Evolutionary conservation across 2,329 filamentous ascomycete genomes (phyloP).

Genomic region (Rhynchosporium graminicola): DNA sequence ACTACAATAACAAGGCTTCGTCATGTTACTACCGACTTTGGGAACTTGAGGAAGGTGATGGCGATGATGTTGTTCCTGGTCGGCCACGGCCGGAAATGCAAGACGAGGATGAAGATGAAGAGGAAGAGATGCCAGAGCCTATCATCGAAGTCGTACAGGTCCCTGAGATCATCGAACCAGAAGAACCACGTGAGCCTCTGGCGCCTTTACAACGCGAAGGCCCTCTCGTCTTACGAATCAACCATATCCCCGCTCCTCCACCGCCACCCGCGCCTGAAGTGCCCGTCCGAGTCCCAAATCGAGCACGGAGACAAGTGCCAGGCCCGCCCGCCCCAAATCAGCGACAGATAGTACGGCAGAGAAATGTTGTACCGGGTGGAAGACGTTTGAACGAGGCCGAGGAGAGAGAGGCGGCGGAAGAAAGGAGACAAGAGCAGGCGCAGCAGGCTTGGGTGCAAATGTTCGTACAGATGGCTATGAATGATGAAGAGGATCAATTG

Average conservation of each 20-base stretch:
- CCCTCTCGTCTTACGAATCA: constrained; percentile 40
- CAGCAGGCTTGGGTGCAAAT: constrained; percentile 40
- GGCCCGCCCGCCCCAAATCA: constrained; percentile 2
- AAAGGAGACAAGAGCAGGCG: constrained; percentile 24
- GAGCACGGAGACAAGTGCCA: constrained; percentile 14
- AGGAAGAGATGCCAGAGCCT: constrained; percentile 14
- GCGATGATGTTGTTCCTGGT: constrained; percentile 42
- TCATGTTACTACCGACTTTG: constrained; percentile 84
- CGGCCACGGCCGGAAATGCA: constrained; percentile 27
- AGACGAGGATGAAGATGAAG: constrained; percentile 22
- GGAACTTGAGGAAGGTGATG: constrained; percentile 85
- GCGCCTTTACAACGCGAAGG: constrained; percentile 37
- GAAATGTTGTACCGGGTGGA: constrained; percentile 10
- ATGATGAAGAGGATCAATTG: constrained; percentile 41
- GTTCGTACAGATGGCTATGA: constrained; percentile 41
- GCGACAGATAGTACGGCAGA: constrained; percentile 1
- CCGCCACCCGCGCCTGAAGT: constrained; percentile 29
- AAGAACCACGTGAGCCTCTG: constrained; percentile 18
- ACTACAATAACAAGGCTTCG: constrained; percentile 75
- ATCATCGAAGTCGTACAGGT: constrained; percentile 11
- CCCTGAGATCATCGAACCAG: constrained; percentile 27
- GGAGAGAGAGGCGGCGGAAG: constrained; percentile 16
- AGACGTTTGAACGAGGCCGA: constrained; percentile 21
- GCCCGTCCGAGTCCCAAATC: constrained; percentile 26
- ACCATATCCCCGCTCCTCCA: constrained; percentile 33